Evolutionary conservation across 139 green algal species (phyloP), one percentile per base, ranked within the genome.

Genomic region (Chlamydomonas schloesseri): DNA sequence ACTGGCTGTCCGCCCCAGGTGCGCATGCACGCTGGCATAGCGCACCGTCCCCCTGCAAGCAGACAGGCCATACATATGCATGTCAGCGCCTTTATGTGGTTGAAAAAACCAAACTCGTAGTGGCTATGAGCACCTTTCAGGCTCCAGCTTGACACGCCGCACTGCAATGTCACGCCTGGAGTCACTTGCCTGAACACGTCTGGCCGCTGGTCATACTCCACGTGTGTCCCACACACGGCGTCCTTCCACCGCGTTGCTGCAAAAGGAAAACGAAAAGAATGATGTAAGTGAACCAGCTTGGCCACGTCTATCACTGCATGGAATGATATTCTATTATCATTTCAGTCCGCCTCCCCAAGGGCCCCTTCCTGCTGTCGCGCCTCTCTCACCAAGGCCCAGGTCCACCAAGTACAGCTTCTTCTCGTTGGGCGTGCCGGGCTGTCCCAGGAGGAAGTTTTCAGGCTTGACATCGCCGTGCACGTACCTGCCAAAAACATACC

Each of bases 401-500:
- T 99, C 98, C 71, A 99, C 96, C 69, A 99, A 93, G 90, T 97
- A 99, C 33, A 99, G 93, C 85, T 96, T 95, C 89, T 99, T 99
- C 90, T 98, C 96, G 68, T 97, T 96, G 21, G 92, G 88, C 2
- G 91, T 96, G 79, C 91, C 93, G 26, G 93, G 84, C 73, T 96
- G 95, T 1, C 98, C 98, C 74, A 99, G 82, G 55, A 99, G 85
- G 91, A 99, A 99, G 92, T 99, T 99, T 86, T 99, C 98, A 9
- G 98, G 98, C 93, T 99, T 99, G 24, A 99, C 96, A 91, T 99
- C 98, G 11, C 98, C 98, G 84, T 99, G 98, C 37, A 99, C 98
- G 92, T 98, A 99, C 46, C 96, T 97, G 87, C 80, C 81, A 42
- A 42, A 83, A 47, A 10, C 20, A 83, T 64, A 64, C 31, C 13